Conservation (phyloP, 805 yeast species). For the Candida ficus region DNA sequence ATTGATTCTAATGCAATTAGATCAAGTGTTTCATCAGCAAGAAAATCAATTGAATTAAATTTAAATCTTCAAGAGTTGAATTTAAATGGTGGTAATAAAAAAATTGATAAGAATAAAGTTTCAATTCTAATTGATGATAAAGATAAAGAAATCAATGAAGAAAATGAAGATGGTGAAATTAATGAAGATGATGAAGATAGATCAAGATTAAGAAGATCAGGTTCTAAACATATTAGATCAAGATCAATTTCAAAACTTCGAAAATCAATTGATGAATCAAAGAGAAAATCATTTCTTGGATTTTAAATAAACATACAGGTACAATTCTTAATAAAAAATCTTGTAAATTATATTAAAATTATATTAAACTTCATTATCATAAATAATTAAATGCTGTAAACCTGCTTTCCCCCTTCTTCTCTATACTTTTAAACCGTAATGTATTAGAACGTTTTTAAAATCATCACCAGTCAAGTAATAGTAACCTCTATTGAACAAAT, state of each 20-base stretch:
- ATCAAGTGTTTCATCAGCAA: no score
- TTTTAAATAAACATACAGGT: conserved; percentile 5
- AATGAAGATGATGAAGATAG: conserved; percentile 11
- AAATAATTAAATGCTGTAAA: no score
- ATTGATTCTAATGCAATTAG: not conserved
- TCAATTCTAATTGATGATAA: not conserved
- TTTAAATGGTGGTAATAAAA: conserved; percentile 7
- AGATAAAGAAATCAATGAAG: not conserved
- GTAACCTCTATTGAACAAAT: conserved; percentile 24
- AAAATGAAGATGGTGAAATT: conserved; percentile 3
- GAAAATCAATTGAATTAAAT: conserved; percentile 14
- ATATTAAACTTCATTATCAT: no score
- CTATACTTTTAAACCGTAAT: conserved; percentile 12
- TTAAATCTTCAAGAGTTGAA: conserved; percentile 20
- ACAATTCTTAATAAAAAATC: no score
- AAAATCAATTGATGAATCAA: conserved; percentile 4
- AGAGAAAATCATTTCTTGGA: conserved; percentile 18
- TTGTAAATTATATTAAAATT: no score
- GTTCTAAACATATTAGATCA: no score
- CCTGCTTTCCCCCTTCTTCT: no score
- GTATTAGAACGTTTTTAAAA: conserved; percentile 17
- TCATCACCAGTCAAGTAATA: conserved; percentile 31
- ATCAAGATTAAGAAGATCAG: conserved; percentile 13
- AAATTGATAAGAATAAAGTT: conserved; percentile 10
- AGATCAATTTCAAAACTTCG: conserved; percentile 10